Percentiles rank a stretch among this genome's conserved stretches.
Evolutionary conservation across 345 rosid genomes (phyloP).

Genomic region (Orychophragmus violaceus): DNA sequence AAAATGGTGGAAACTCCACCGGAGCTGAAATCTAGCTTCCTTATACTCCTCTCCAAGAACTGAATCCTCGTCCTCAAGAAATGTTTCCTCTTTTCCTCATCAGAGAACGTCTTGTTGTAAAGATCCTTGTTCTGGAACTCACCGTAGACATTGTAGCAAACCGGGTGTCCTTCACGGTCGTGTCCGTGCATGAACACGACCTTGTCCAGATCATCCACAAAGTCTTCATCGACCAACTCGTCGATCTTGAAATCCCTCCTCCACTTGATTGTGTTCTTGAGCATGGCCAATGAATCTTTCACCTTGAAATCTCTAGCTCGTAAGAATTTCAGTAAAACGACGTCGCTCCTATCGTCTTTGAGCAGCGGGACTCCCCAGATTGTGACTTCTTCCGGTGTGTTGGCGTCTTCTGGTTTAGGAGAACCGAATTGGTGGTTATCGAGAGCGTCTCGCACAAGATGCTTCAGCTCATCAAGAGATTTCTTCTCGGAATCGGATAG

Average conservation of each 20-base stretch:
- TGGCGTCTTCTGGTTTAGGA: neutral
- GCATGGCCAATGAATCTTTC: conserved; percentile 66
- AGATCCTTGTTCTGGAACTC: conserved; percentile 87
- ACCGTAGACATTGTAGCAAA: conserved; percentile 83
- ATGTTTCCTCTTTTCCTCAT: conserved; percentile 62
- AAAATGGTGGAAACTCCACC: conserved; percentile 68
- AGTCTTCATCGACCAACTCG: conserved; percentile 55
- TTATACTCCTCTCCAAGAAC: conserved; percentile 81
- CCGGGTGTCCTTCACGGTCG: conserved; percentile 79
- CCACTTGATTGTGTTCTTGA: conserved; percentile 71
- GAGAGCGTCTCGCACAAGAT: conserved; percentile 39
- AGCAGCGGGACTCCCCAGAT: conserved; percentile 82
- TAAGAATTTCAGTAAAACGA: conserved; percentile 66
- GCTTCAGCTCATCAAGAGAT: conserved; percentile 46
- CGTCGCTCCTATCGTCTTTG: conserved; percentile 67
- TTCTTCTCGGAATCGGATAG: conserved; percentile 48
- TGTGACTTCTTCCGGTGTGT: conserved; percentile 42
- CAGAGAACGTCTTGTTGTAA: conserved; percentile 62
- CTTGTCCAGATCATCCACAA: conserved; percentile 76
- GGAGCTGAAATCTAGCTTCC: conserved; percentile 81
- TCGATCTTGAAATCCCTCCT: conserved; percentile 66
- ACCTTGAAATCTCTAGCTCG: conserved; percentile 87
- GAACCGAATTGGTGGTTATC: conserved; percentile 31
- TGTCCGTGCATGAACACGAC: conserved; percentile 85
- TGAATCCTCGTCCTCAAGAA: conserved; percentile 86